Evolutionary conservation across 2,329 filamentous ascomycete species (phyloP).

Genomic region (Tolypocladium album): DNA sequence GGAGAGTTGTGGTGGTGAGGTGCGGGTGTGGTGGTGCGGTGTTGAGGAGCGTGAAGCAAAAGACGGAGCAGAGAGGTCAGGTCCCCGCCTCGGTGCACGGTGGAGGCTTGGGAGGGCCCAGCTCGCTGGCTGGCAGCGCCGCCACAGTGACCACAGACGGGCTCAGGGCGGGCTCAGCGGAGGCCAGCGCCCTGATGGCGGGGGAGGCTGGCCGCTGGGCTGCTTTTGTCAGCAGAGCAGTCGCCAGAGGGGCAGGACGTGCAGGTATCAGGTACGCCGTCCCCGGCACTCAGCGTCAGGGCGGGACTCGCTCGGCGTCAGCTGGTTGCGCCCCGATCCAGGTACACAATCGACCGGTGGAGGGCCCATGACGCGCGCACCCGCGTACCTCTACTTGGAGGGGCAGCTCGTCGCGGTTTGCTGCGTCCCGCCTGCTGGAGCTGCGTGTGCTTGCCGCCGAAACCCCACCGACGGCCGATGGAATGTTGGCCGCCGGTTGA

Average conservation of each 20-base stretch:
- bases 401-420: neutral
- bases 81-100: neutral
- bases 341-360: neutral
- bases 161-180: too few species aligned
- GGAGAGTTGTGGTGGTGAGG: neutral
- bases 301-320: neutral
- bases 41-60: neutral
- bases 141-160: neutral
- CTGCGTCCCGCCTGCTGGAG: neutral
- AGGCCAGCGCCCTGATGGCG: neutral
- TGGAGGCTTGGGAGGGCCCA: neutral
- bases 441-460: neutral
- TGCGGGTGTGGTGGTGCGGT: neutral
- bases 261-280: neutral
- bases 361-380: neutral
- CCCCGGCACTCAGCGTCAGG: neutral
- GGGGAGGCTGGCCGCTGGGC: neutral
- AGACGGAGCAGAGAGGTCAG: slow-evolving; percentile 1
- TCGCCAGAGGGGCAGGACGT: neutral
- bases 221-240: neutral
- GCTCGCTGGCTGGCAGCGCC: neutral
- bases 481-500: neutral
- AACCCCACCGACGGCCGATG: neutral
- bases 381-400: neutral
- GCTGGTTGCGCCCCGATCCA: neutral